Evolutionary conservation across 1,284 basidiomycete genomes (phyloP), one percentile per base, ranked within the genome.

Genomic region (Rhodofomes roseus): DNA sequence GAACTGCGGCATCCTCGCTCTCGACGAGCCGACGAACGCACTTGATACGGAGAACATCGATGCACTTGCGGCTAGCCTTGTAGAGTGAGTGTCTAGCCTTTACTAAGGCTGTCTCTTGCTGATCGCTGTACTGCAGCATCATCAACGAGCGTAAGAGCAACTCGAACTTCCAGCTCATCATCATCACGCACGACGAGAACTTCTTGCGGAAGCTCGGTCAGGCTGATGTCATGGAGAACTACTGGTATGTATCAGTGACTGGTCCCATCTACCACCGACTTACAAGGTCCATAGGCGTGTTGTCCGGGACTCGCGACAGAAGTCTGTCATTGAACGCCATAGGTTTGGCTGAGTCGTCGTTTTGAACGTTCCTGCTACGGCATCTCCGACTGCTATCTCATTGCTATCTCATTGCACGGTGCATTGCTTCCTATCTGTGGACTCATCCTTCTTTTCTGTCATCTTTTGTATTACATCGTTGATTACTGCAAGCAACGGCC

Each of bases 21-120:
- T 99, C 55, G 97, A 99, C 70, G 97, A 99, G 76, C 97, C 97
- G 12, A 99, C 97, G 23, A 99, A 98, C 61, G 98, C 97, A 46
- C 78, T 99, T 41, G 97, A 99, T 71, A 87, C 89, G 25, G 96
- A 98, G 74, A 99, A 98, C 70, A 96, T 99, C 64, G 92, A 96
- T 69, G 95, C 96, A 4, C 80, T 99, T 16, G 96, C 97, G 7
- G 83, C 84, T 43, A 93, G 95, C 66, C 82, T 99, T 22, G 89
- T 96, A 8, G 96, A 98, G 94, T 95, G 67, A 72, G 93, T 81
- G 46, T 4, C 50, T 59, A 27, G 36, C 22, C 18, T 53, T 48
- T 39, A 54, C 55, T 60, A 57, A n/a, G 31, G 39, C 34, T 46
- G 40, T n/a, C 51, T 58, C 57, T 22, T 61, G 48, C 31, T 31